These are phyloP conservation scores for Penicillium sp. DNA, from an alignment of 2,329 filamentous ascomycete genomes.

Conservation along the genomic window DNA sequence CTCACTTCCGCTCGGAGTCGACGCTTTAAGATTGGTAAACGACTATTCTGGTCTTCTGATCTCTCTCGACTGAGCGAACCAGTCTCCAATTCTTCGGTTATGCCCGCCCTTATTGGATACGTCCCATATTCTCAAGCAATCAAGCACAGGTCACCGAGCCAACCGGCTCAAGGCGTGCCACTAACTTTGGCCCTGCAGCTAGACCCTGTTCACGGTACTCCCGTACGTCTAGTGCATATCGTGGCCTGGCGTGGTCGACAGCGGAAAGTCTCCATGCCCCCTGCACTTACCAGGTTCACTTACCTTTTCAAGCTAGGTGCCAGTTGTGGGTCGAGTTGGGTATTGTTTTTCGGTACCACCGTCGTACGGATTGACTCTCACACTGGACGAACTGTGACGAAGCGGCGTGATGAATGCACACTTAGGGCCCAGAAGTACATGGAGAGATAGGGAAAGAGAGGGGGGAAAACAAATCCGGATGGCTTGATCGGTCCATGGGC, in stretches of 20 bases:
- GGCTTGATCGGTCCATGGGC: slow-evolving; percentile 1
- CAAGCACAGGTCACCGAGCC: slow-evolving; percentile 24
- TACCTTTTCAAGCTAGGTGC: slow-evolving; percentile 19
- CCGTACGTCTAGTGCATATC: slow-evolving; percentile 5
- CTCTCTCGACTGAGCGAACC: slow-evolving; percentile 16
- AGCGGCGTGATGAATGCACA: slow-evolving; percentile 7
- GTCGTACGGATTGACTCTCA: slow-evolving; percentile 13
- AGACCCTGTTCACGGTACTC: slow-evolving; percentile 11
- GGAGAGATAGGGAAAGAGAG: not conserved
- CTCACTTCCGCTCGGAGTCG: slow-evolving; percentile 18
- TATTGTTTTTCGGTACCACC: slow-evolving; percentile 19
- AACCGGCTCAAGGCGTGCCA: slow-evolving; percentile 21
- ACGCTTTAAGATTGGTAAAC: slow-evolving; percentile 22
- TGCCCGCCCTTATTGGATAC: slow-evolving; percentile 18
- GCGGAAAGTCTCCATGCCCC: slow-evolving; percentile 16
- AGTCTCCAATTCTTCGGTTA: slow-evolving; percentile 15
- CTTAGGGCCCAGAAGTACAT: not conserved
- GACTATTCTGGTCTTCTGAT: slow-evolving; percentile 14
- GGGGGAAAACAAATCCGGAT: not conserved
- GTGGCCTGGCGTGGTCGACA: slow-evolving; percentile 17
- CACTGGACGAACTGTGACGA: slow-evolving; percentile 13
- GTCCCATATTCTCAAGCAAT: not conserved
- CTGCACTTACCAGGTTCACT: slow-evolving; percentile 16
- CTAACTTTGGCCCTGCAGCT: slow-evolving; percentile 24
- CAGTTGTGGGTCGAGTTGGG: slow-evolving; percentile 15